These are phyloP conservation scores for Exobasidium rhododendri DNA, from an alignment of 1,284 basidiomycete genomes.

Conservation along the genomic window DNA sequence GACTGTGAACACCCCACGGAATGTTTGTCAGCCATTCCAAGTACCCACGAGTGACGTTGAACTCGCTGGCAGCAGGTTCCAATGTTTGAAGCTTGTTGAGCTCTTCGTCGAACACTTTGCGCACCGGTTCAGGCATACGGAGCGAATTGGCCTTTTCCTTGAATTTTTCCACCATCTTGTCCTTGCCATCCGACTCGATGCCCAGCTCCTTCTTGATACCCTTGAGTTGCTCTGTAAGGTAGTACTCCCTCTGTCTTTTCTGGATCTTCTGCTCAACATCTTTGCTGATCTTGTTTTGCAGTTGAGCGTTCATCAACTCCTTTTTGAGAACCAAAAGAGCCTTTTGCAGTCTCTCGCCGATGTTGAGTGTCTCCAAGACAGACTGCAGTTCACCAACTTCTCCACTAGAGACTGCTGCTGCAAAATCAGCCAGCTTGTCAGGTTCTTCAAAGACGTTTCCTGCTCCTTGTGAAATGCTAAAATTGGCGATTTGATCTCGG, in stretches of 20 bases:
- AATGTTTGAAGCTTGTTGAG: constrained; percentile 84
- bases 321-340: constrained; percentile 92
- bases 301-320: constrained; percentile 93
- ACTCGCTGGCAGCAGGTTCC: constrained; percentile 81
- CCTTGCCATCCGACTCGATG: constrained; percentile 95
- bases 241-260: constrained; percentile 94
- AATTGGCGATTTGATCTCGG: constrained; percentile 96
- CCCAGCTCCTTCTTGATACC: constrained; percentile 99
- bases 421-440: constrained; percentile 96
- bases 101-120: constrained; percentile 96
- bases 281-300: constrained; percentile 88
- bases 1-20: constrained; percentile 92
- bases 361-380: constrained; percentile 79
- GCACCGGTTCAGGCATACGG: constrained; percentile 87
- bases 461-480: constrained; percentile 89
- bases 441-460: constrained; percentile 98
- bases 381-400: constrained; percentile 89
- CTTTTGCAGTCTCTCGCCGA: constrained; percentile 87
- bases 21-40: constrained; percentile 67
- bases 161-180: constrained; percentile 94
- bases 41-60: constrained; percentile 67
- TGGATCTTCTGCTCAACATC: constrained; percentile 97
- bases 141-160: constrained; percentile 78
- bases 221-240: constrained; percentile 97
- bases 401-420: constrained; percentile 89